Evolutionary conservation across 495 filamentous ascomycete genomes (phyloP).

Genomic region (Penicillium ochrochloron): DNA sequence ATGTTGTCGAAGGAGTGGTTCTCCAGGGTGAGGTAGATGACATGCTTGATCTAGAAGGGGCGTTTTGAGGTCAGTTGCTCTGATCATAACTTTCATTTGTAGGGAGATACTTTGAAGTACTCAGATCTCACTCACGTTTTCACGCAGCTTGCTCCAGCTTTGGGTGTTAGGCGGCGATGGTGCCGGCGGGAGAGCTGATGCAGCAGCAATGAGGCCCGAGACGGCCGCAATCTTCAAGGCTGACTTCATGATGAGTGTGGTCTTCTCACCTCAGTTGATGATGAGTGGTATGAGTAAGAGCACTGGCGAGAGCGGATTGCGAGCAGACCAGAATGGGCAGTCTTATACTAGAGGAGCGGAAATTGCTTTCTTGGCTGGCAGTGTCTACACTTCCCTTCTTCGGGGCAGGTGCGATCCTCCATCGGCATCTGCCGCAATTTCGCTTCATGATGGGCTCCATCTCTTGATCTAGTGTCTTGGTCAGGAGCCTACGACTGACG

Average conservation of each 20-base stretch:
- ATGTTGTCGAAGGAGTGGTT: slow-evolving; percentile 55
- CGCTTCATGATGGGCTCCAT: neutral
- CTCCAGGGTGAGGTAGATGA: slow-evolving; percentile 51
- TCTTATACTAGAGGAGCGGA: neutral
- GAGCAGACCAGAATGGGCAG: neutral
- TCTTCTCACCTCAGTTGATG: neutral
- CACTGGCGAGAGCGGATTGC: neutral
- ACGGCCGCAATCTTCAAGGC: slow-evolving; percentile 17
- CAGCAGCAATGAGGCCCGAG: slow-evolving; percentile 20
- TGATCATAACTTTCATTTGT: neutral
- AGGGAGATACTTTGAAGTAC: neutral
- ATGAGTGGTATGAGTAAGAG: neutral
- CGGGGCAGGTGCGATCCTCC: neutral
- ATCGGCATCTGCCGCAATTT: slow-evolving; percentile 9
- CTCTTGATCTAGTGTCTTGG: neutral
- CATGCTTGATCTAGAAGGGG: slow-evolving; percentile 44
- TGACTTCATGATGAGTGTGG: slow-evolving; percentile 28
- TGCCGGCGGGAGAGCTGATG: slow-evolving; percentile 26
- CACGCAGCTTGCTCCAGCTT: slow-evolving; percentile 34
- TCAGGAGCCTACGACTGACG: slow-evolving; percentile 15
- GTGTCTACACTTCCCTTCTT: slow-evolving; percentile 1
- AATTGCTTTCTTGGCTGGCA: neutral
- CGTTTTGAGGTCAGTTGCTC: neutral
- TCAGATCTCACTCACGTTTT: slow-evolving; percentile 30
- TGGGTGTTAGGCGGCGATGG: slow-evolving; percentile 11